Conservation (phyloP, 108 stramenopile species). For the Pseudonitzschia pungens region DNA sequence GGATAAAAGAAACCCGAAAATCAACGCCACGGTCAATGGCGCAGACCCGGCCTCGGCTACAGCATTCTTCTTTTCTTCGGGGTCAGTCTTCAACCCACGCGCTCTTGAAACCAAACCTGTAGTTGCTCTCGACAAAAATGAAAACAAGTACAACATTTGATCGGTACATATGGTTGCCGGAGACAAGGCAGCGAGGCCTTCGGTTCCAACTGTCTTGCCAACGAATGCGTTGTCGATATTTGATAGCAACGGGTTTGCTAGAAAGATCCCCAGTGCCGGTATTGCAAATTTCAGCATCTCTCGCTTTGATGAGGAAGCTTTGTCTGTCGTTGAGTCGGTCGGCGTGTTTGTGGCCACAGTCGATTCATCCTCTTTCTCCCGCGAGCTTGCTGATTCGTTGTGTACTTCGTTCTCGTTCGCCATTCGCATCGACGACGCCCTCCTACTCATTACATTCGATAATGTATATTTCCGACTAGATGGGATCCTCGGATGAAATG, state of each 20-base stretch:
- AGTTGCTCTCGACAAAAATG: conserved; percentile 73
- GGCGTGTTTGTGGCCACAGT: not conserved
- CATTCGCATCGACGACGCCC: not conserved
- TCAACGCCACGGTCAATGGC: conserved; percentile 59
- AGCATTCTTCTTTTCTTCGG: conserved; percentile 25
- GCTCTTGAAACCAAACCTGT: conserved; percentile 76
- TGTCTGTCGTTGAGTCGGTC: not conserved
- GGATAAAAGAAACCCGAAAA: conserved; percentile 52
- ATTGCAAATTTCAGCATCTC: conserved; percentile 78
- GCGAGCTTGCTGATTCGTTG: not conserved
- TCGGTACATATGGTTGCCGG: conserved; percentile 83
- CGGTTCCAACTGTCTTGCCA: conserved; percentile 69
- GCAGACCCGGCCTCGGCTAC: conserved; percentile 59
- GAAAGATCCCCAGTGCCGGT: conserved; percentile 77
- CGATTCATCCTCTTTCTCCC: not conserved
- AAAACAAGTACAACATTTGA: conserved; percentile 77
- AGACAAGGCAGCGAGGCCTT: conserved; percentile 76
- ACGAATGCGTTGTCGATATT: conserved; percentile 89
- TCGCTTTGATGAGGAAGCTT: conserved; percentile 51
- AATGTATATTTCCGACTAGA: not conserved
- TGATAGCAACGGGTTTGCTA: conserved; percentile 70
- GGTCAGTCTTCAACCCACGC: conserved; percentile 29
- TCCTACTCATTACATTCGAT: not conserved
- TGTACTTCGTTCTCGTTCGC: not conserved
- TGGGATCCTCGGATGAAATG: not conserved